Conservation (phyloP, 2,329 filamentous ascomycete genomes). For the Teratosphaeria epicoccoides region DNA sequence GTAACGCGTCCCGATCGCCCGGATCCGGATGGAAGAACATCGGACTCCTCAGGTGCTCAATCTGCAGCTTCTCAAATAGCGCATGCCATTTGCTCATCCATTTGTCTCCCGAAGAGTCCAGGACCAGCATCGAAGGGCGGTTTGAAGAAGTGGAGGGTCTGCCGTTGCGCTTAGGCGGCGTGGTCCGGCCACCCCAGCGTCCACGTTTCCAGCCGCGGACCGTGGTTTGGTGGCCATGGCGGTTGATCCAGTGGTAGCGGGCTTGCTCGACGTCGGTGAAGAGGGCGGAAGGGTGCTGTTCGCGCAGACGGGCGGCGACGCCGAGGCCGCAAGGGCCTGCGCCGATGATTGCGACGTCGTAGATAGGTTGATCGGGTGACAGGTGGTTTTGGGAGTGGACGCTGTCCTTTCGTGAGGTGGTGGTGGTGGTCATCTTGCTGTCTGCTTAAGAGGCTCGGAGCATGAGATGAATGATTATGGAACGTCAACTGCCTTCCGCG, state of each 20-base stretch:
- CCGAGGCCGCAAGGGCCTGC: constrained; percentile 67
- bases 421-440: not conserved
- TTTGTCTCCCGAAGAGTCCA: constrained; percentile 52
- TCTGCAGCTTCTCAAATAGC: constrained; percentile 58
- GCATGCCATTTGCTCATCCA: constrained; percentile 66
- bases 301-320: constrained; percentile 59
- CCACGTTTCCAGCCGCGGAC: constrained; percentile 36
- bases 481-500: too few relatives aligned
- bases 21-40: constrained; percentile 80
- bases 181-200: constrained; percentile 34
- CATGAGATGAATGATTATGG: not conserved
- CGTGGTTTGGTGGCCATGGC: constrained; percentile 45
- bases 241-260: constrained; percentile 66
- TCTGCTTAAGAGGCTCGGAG: not conserved
- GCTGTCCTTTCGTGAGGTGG: not conserved
- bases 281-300: constrained; percentile 63
- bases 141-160: too few relatives aligned
- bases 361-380: constrained; percentile 19
- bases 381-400: not conserved
- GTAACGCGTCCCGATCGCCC: constrained; percentile 59
- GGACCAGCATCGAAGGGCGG: constrained; percentile 49
- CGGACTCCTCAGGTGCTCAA: constrained; percentile 62
- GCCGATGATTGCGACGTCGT: constrained; percentile 63
- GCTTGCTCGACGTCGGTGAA: constrained; percentile 78
- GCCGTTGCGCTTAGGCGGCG: constrained; percentile 5